These are phyloP conservation scores for Omphalotus guepiniiformis DNA, from an alignment of 768 basidiomycete species.

Conservation along the genomic window DNA sequence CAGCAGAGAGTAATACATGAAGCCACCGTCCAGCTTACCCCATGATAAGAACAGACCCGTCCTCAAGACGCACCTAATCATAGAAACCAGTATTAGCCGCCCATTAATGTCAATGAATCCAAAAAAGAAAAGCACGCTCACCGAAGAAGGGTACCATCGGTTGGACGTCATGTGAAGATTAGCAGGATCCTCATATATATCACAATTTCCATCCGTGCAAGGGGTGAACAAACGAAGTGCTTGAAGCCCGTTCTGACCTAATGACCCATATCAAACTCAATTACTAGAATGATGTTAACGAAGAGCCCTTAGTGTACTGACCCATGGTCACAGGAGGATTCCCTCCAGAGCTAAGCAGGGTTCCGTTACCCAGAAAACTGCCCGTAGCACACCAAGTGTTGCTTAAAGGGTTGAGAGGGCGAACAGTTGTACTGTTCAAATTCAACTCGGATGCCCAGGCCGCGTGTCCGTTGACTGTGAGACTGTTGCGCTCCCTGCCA, in stretches of 20 bases:
- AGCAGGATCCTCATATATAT: constrained; percentile 6
- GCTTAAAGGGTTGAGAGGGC: constrained; percentile 1
- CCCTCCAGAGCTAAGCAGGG: constrained; percentile 37
- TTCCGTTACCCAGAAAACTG: constrained; percentile 43
- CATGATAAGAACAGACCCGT: neutral
- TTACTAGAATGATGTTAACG: neutral
- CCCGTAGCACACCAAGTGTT: constrained; percentile 12
- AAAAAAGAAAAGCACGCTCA: neutral
- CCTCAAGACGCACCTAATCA: neutral
- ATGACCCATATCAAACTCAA: too few relatives aligned
- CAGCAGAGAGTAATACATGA: too few relatives aligned
- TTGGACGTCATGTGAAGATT: constrained; percentile 1
- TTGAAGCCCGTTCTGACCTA: constrained; percentile 5
- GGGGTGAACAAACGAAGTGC: too few relatives aligned
- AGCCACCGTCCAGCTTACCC: too few relatives aligned
- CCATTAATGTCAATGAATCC: neutral
- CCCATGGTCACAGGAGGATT: neutral
- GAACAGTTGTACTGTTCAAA: constrained; percentile 13
- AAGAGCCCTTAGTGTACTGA: neutral
- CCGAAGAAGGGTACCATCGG: constrained; percentile 7
- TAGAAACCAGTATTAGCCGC: neutral
- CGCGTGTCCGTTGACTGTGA: constrained; percentile 17
- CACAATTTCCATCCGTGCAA: constrained; percentile 1
- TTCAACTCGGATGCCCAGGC: constrained; percentile 22
- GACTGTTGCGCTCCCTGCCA: too few relatives aligned